Base-by-base conservation (phyloP, 768 basidiomycete genomes). In the Auricularia heimuer region DNA sequence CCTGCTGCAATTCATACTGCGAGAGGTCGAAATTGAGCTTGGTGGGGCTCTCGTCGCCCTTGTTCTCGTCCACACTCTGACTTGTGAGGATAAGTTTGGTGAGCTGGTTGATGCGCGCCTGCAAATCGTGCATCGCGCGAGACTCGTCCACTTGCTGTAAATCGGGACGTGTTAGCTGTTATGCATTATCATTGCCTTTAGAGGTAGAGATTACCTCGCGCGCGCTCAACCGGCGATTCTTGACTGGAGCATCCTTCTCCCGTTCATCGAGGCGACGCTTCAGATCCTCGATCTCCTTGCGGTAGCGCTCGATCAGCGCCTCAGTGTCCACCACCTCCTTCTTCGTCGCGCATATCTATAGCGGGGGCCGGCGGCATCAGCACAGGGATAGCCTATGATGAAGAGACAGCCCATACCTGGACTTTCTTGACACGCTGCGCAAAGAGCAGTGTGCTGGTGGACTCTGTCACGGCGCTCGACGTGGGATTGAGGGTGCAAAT, bases 401-500 rank as follows among this genome's bases (percentile, higher is more conserved):
- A 11, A 54, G 16, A 24, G 2, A 14, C 2, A 3, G 21, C 14
- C 73, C 81, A 3, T 66, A 88, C 85, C 67, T 92, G 85, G 47
- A 98, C 95, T 68, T 84, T 87, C 82, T 95, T 96, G 70, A 96
- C 89, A 56, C 94, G 81, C 68, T 88, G 89, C 2, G 96, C 96
- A 71, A 99, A 98, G 47, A 88, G 84, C 21, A 98, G 78, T 0
- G 96, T 99, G 68, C 88, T 93, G 63, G 87, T 86, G 6, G 87
- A 92, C 77, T 98, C 96, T 7, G 85, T 79, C 4, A 95, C 80
- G 18, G 94, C 94, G 60, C 78, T 76, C 1, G 80, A 73, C 62
- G 94, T 91, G 0, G 96, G 94, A 70, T 95, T 96, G 72, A 98
- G 84, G 0, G 96, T 98, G 74, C 95, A 97, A 63, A 98, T 89